Evolutionary conservation across 345 rosid genomes (phyloP).

Genomic region (Aquilaria malaccensis): DNA sequence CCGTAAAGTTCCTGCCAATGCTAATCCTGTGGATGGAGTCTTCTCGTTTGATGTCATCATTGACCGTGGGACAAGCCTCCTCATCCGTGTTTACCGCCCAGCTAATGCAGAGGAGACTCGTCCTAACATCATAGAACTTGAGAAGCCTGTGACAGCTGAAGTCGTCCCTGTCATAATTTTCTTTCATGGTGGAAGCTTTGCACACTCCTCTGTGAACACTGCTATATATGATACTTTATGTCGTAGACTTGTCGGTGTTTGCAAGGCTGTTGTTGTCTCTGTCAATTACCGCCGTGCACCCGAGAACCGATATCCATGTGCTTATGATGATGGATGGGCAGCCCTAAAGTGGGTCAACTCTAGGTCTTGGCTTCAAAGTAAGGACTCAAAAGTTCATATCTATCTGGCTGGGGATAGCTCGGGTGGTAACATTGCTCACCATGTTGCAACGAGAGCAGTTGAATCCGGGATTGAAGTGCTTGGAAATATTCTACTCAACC

Average conservation of each 20-base stretch:
- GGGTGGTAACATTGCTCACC: slow-evolving; percentile 84
- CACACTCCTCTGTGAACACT: slow-evolving; percentile 81
- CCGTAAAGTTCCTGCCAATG: slow-evolving; percentile 71
- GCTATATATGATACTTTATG: slow-evolving; percentile 74
- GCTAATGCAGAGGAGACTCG: slow-evolving; percentile 33
- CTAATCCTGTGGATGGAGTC: slow-evolving; percentile 65
- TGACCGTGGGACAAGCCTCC: slow-evolving; percentile 47
- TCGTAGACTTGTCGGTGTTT: slow-evolving; percentile 62
- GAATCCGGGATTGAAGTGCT: slow-evolving; percentile 55
- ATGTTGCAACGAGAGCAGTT: slow-evolving; percentile 64
- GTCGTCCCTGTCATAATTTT: slow-evolving; percentile 69
- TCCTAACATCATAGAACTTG: slow-evolving; percentile 42
- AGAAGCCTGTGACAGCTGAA: slow-evolving; percentile 62
- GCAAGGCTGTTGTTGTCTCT: slow-evolving; percentile 79
- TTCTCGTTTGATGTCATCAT: slow-evolving; percentile 75
- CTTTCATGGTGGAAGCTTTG: slow-evolving; percentile 96
- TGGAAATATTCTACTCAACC: slow-evolving; percentile 75
- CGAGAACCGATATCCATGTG: slow-evolving; percentile 69
- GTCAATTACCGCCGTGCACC: slow-evolving; percentile 91
- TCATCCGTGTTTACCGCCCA: slow-evolving; percentile 64
- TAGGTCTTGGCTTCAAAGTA: slow-evolving; percentile 68
- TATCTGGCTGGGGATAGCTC: slow-evolving; percentile 92
- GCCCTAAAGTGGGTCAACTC: slow-evolving; percentile 77
- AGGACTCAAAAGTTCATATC: slow-evolving; percentile 65
- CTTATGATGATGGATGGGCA: slow-evolving; percentile 88